Evolutionary conservation across 805 yeast genomes (phyloP).

Genomic region (Yamadazyma nakazawae): DNA sequence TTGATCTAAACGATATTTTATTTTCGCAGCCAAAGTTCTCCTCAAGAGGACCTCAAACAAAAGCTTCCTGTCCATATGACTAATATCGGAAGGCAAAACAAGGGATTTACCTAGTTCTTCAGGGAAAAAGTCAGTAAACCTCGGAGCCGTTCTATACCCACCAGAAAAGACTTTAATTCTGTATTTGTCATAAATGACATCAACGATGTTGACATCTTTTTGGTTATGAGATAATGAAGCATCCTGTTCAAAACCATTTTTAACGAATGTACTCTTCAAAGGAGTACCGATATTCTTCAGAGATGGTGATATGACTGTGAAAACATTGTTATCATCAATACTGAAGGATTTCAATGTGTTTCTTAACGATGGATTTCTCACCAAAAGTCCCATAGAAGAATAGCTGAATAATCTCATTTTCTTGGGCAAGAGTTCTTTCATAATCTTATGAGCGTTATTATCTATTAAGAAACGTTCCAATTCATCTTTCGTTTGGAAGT

Average conservation of each 20-base stretch:
- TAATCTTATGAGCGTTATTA: conserved; percentile 19
- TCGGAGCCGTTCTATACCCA: conserved; percentile 21
- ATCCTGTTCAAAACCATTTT: conserved; percentile 8
- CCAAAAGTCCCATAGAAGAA: conserved; percentile 12
- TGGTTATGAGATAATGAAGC: background rate
- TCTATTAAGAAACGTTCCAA: conserved; percentile 19
- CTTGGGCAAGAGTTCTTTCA: conserved; percentile 28
- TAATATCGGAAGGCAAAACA: conserved; percentile 23
- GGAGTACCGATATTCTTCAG: conserved; percentile 16
- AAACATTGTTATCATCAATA: conserved; percentile 6
- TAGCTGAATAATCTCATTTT: conserved; percentile 25
- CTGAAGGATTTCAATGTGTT: conserved; percentile 8
- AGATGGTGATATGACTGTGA: conserved; percentile 9
- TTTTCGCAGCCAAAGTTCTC: conserved; percentile 41
- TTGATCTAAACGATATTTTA: conserved; percentile 31
- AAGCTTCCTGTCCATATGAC: conserved; percentile 27
- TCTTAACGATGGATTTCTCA: conserved; percentile 15
- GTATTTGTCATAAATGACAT: conserved; percentile 27
- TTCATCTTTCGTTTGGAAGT: conserved; percentile 20
- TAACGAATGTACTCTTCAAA: conserved; percentile 14
- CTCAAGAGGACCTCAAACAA: conserved; percentile 38
- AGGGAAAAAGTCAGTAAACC: conserved; percentile 27
- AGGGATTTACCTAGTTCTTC: conserved; percentile 22
- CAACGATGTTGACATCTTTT: conserved; percentile 14
- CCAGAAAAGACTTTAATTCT: conserved; percentile 24